Conservation (phyloP, 768 basidiomycete species). For the Hericium coralloides region DNA sequence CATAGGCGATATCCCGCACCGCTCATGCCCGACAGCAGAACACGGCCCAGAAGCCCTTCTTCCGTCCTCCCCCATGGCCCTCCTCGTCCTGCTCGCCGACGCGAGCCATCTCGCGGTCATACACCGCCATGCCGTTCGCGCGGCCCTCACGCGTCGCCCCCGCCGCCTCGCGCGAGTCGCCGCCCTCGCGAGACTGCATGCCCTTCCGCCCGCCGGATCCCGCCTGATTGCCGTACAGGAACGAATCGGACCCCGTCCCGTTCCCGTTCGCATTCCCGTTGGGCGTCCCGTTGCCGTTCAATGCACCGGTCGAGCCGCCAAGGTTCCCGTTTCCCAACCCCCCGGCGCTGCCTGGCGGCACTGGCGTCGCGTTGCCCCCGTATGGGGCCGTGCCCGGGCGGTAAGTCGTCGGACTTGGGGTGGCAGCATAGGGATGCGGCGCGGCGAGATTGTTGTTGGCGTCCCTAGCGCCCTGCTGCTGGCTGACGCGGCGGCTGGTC, state of each 20-base stretch:
- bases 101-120: conserved; percentile 54
- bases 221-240: conserved; percentile 50
- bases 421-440: conserved; percentile 68
- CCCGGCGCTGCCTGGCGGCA: conserved; percentile 23
- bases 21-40: conserved; percentile 61
- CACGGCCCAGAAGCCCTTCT: conserved; percentile 52
- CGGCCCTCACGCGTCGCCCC: conserved; percentile 29
- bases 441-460: conserved; percentile 30
- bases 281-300: neutral
- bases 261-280: conserved; percentile 27
- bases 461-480: conserved; percentile 32
- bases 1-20: neutral
- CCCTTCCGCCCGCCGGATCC: conserved; percentile 17
- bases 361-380: conserved; percentile 35
- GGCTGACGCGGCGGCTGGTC: conserved; percentile 58
- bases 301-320: conserved; percentile 23
- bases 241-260: conserved; percentile 41
- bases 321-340: conserved; percentile 20
- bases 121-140: conserved; percentile 48
- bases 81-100: conserved; percentile 56
- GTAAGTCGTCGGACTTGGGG: conserved; percentile 49
- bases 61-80: conserved; percentile 40
- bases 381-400: conserved; percentile 36
- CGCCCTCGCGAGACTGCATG: neutral
- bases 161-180: conserved; percentile 24